A percentile compares a stretch with the other conserved stretches of the same genome.
phyloP scores from a whole-genome alignment of 75 land plant species.

The Gnetum montanum region DNA sequence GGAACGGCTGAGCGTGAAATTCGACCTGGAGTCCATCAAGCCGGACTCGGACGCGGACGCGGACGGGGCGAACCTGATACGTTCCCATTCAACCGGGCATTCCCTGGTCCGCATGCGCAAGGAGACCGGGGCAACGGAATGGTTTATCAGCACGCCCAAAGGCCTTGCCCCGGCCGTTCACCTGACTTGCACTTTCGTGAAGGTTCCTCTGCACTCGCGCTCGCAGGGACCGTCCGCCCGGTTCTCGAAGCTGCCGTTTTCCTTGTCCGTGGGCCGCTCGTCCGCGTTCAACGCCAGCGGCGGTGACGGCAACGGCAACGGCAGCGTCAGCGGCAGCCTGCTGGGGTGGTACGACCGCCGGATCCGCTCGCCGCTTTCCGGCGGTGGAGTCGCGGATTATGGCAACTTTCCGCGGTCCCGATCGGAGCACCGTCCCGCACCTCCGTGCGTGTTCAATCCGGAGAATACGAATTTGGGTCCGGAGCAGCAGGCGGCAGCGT shows the following conservation, averaged over 20 bases:
- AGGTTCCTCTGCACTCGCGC: neutral
- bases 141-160: neutral
- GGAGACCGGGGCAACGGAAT: neutral
- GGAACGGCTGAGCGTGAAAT: too few relatives aligned
- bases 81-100: neutral
- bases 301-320: neutral
- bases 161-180: neutral
- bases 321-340: too few relatives aligned
- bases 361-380: neutral
- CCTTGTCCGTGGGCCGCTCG: too few relatives aligned
- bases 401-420: neutral
- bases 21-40: too few relatives aligned
- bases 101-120: neutral
- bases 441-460: neutral
- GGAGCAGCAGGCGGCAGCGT: neutral
- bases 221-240: neutral
- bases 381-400: neutral
- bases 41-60: neutral
- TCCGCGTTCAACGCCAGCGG: neutral
- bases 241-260: neutral
- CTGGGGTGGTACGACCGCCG: neutral
- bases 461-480: neutral
- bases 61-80: neutral
- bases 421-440: neutral
- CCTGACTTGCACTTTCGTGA: neutral